Percentiles rank a stretch among this genome's conserved stretches.
phyloP scores from a whole-genome alignment of 2,329 filamentous ascomycete genomes.

The Alternaria alternata region DNA sequence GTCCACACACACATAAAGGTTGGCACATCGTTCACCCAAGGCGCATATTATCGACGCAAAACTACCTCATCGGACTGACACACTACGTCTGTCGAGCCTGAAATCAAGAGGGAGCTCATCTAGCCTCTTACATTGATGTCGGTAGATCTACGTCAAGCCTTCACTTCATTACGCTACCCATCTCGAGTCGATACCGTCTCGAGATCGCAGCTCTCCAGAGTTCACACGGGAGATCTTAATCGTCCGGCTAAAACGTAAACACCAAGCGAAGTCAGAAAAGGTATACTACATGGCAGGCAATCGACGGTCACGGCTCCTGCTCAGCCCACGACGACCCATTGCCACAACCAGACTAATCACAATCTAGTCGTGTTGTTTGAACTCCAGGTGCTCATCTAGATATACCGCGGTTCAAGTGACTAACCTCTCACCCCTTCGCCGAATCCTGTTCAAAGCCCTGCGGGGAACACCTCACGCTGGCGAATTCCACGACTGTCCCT shows the following conservation, averaged over 20 bases:
- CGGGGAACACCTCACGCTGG: slow-evolving; percentile 51
- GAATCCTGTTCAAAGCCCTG: slow-evolving; percentile 23
- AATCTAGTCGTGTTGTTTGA: slow-evolving; percentile 47
- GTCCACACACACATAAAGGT: slow-evolving; percentile 24
- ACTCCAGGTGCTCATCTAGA: slow-evolving; percentile 35
- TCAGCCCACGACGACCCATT: slow-evolving; percentile 30
- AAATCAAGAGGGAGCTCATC: slow-evolving; percentile 39
- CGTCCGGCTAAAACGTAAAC: slow-evolving; percentile 55
- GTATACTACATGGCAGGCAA: slow-evolving; percentile 49
- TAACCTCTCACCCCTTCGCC: slow-evolving; percentile 28
- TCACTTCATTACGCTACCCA: slow-evolving; percentile 63
- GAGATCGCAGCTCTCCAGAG: slow-evolving; percentile 64
- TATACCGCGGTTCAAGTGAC: slow-evolving; percentile 46
- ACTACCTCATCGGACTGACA: slow-evolving; percentile 30
- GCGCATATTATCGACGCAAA: slow-evolving; percentile 26
- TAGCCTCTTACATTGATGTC: slow-evolving; percentile 61
- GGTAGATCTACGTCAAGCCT: slow-evolving; percentile 64
- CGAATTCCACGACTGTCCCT: slow-evolving; percentile 47
- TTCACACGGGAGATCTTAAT: slow-evolving; percentile 63
- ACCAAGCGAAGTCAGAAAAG: slow-evolving; percentile 37
- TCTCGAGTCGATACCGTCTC: slow-evolving; percentile 65
- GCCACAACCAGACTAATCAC: slow-evolving; percentile 45
- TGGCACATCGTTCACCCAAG: slow-evolving; percentile 32
- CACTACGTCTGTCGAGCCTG: slow-evolving; percentile 19
- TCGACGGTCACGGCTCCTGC: slow-evolving; percentile 44